Percentiles rank a stretch among this genome's conserved stretches.
These are phyloP conservation scores for Smallanthus sonchifolius DNA, from an alignment of 129 eudicot species.

Conservation along the genomic window DNA sequence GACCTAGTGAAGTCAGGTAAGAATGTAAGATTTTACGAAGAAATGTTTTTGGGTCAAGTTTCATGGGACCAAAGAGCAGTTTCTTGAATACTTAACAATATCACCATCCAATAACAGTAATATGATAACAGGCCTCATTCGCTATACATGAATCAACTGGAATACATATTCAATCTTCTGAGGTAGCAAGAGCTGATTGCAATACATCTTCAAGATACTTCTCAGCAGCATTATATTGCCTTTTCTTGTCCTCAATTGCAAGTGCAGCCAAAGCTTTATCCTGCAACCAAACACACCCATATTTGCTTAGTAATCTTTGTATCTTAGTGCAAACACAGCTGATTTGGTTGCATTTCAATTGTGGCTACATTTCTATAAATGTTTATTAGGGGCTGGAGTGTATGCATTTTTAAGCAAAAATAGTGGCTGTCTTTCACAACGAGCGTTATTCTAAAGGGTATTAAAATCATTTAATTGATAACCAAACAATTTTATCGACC, in stretches of 20 bases:
- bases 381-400: neutral
- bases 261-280: constrained; percentile 96
- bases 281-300: constrained; percentile 34
- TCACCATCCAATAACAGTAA: neutral
- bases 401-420: neutral
- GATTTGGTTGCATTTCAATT: neutral
- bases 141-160: constrained; percentile 3
- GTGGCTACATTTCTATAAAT: neutral
- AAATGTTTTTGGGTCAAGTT: too few relatives aligned
- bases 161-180: constrained; percentile 29
- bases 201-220: constrained; percentile 92
- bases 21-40: too few relatives aligned
- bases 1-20: too few relatives aligned
- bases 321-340: neutral
- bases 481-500: neutral
- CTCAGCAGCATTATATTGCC: constrained; percentile 90
- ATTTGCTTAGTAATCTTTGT: neutral
- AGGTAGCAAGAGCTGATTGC: constrained; percentile 85
- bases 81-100: neutral
- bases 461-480: neutral
- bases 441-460: neutral
- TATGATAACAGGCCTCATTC: neutral
- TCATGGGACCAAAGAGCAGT: too few relatives aligned
- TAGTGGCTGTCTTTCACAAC: neutral
- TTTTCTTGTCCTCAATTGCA: constrained; percentile 91